A percentile compares a stretch with the other conserved stretches of the same genome.
Evolutionary conservation across 495 filamentous ascomycete genomes (phyloP).

Genomic region (Tuber umbilicatum): DNA sequence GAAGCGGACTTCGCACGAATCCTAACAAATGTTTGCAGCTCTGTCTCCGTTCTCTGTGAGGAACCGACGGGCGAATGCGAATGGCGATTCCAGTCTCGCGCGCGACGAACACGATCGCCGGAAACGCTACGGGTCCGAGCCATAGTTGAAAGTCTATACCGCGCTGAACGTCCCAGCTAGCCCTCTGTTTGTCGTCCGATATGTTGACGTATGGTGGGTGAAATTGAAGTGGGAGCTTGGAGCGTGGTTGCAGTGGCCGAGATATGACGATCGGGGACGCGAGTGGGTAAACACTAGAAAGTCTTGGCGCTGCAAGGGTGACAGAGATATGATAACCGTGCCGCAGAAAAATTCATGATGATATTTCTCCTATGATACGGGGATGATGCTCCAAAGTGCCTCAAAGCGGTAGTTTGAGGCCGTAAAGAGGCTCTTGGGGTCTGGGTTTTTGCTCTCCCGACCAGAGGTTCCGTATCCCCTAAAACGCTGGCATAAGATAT

Average conservation of each 20-base stretch:
- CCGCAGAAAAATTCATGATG: background rate
- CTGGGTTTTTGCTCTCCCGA: too few species aligned
- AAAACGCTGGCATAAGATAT: too few species aligned
- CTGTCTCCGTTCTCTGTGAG: background rate
- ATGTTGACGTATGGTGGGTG: constrained; percentile 5
- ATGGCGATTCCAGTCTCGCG: constrained; percentile 8
- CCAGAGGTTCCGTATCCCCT: too few species aligned
- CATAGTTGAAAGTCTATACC: background rate
- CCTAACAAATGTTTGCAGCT: background rate
- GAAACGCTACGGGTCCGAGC: constrained; percentile 20
- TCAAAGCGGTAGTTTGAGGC: too few species aligned
- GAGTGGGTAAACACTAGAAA: background rate
- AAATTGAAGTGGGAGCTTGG: background rate
- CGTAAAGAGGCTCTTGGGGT: too few species aligned
- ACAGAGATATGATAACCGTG: background rate
- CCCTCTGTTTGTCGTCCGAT: constrained; percentile 4
- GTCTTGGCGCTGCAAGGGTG: background rate
- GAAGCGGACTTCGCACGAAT: constrained; percentile 15
- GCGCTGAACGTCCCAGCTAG: background rate
- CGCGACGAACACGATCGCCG: constrained; percentile 16
- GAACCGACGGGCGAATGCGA: background rate
- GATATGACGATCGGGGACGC: constrained; percentile 6
- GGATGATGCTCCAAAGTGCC: too few species aligned
- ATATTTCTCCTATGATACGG: too few species aligned
- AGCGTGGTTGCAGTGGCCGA: constrained; percentile 2